These are phyloP conservation scores for Phytophthora uliginosa DNA, from an alignment of 352 stramenopile species.

Conservation along the genomic window DNA sequence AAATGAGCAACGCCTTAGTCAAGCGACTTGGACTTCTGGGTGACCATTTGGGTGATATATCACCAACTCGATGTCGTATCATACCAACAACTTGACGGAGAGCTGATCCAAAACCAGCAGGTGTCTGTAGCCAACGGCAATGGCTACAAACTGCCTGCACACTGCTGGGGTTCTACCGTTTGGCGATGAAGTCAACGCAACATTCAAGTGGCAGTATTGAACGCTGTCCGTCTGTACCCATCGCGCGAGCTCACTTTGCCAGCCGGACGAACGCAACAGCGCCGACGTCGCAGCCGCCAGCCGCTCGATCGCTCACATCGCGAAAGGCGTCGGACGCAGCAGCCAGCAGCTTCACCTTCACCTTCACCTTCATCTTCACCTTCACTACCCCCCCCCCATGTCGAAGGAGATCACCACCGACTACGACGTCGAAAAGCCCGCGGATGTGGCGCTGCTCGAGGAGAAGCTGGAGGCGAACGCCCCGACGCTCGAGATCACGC, in stretches of 20 bases:
- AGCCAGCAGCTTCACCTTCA: neutral
- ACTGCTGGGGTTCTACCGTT: neutral
- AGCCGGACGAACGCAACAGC: neutral
- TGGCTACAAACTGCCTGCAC: neutral
- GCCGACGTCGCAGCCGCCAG: too few relatives aligned
- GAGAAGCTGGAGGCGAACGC: conserved; percentile 21
- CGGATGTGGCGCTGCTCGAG: conserved; percentile 27
- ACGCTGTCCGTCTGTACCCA: conserved; percentile 1
- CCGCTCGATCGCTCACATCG: conserved; percentile 6
- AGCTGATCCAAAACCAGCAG: neutral
- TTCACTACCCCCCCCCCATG: neutral
- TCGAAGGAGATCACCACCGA: conserved; percentile 7
- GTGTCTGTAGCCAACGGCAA: neutral
- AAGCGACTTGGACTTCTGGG: neutral
- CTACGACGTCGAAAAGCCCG: conserved; percentile 9
- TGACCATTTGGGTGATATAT: neutral
- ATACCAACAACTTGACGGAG: too few relatives aligned
- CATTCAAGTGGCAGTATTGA: neutral
- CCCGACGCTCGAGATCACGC: conserved; percentile 35
- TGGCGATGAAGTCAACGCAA: neutral
- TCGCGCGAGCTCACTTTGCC: neutral
- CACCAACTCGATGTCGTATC: neutral
- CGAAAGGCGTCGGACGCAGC: conserved; percentile 14
- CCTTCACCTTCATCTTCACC: neutral
- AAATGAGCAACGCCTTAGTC: neutral